These are phyloP conservation scores for Artemisia argyi DNA, from an alignment of 129 eudicot genomes.

Conservation along the genomic window DNA sequence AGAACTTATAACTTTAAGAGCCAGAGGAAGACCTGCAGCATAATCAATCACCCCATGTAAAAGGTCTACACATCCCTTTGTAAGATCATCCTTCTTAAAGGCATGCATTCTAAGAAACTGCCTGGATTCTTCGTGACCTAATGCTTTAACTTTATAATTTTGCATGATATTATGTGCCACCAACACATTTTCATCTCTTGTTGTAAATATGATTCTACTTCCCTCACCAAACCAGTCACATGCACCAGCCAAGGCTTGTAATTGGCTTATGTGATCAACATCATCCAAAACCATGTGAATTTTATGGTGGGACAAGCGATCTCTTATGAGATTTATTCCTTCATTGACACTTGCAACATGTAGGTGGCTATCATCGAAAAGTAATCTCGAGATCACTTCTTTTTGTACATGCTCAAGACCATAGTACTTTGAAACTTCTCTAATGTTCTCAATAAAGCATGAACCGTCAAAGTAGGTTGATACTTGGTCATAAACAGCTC, in stretches of 20 bases:
- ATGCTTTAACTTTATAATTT: not conserved
- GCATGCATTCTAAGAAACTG: conserved; percentile 26
- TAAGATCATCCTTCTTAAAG: not conserved
- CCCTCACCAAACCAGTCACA: conserved; percentile 15
- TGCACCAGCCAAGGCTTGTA: conserved; percentile 18
- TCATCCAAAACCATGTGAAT: conserved; percentile 34
- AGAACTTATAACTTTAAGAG: conserved; percentile 23
- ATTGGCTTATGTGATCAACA: conserved; percentile 18
- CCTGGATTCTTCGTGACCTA: not conserved
- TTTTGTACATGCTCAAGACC: conserved; percentile 23
- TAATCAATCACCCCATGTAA: not conserved
- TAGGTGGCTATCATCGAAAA: conserved; percentile 7
- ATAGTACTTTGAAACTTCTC: conserved; percentile 2
- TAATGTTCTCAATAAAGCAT: conserved; percentile 27
- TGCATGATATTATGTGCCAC: conserved; percentile 2
- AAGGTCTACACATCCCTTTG: conserved; percentile 1
- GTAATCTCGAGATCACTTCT: conserved; percentile 7
- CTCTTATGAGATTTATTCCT: not conserved
- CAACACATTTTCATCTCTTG: conserved; percentile 15
- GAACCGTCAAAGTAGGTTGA: conserved; percentile 18
- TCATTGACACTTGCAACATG: not conserved
- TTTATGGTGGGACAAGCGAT: not conserved
- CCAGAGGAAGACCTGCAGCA: conserved; percentile 29
- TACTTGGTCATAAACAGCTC: conserved; percentile 12
- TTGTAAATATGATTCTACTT: conserved; percentile 30